A percentile compares a stretch with the other conserved stretches of the same genome.
phyloP scores from a whole-genome alignment of 768 basidiomycete genomes.

The Lentinula sp. region DNA sequence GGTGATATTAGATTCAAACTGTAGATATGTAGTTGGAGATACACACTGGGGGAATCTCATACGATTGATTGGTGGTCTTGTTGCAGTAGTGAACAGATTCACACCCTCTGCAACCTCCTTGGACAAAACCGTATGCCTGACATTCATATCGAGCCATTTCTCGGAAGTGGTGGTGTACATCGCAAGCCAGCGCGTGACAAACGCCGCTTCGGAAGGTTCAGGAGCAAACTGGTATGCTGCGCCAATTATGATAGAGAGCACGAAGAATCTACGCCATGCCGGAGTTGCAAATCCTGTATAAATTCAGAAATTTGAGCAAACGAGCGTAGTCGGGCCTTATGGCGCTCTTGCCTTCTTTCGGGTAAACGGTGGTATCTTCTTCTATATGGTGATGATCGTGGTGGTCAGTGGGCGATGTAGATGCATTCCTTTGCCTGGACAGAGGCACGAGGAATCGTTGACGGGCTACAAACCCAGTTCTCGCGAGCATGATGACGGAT shows the following conservation, averaged over 20 bases:
- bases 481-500: constrained; percentile 2
- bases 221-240: constrained; percentile 69
- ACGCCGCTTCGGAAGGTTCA: constrained; percentile 49
- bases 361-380: constrained; percentile 35
- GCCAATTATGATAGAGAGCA: constrained; percentile 43
- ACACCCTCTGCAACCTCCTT: constrained; percentile 36
- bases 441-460: constrained; percentile 23
- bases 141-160: constrained; percentile 50
- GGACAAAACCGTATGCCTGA: constrained; percentile 47
- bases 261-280: constrained; percentile 61
- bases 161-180: constrained; percentile 48
- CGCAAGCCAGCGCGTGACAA: constrained; percentile 62
- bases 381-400: constrained; percentile 29
- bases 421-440: constrained; percentile 33
- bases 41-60: constrained; percentile 74
- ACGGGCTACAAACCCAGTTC: constrained; percentile 20
- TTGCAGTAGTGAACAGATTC: constrained; percentile 36
- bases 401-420: constrained; percentile 34
- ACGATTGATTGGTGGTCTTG: constrained; percentile 47
- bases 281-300: constrained; percentile 53
- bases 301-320: not conserved
- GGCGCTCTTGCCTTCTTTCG: constrained; percentile 48
- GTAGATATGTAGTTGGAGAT: not conserved
- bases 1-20: constrained; percentile 7
- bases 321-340: not conserved